phyloP scores from a whole-genome alignment of 2,329 filamentous ascomycete species.

The Neurospora crassa region DNA sequence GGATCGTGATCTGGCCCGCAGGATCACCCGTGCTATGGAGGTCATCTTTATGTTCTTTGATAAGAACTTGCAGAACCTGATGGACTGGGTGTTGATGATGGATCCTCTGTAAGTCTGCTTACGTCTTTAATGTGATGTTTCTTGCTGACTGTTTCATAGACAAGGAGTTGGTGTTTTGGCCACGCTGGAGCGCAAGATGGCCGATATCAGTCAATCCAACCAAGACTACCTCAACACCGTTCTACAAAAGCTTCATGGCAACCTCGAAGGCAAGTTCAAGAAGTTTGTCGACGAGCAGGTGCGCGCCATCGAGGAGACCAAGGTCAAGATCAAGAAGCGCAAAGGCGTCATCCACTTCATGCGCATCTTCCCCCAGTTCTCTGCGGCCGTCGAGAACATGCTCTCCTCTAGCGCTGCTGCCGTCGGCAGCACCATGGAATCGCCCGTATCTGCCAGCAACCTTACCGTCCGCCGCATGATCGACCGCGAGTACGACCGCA shows the following conservation, averaged over 20 bases:
- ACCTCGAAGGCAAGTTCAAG: slow-evolving; percentile 65
- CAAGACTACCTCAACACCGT: slow-evolving; percentile 79
- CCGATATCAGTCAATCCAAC: slow-evolving; percentile 76
- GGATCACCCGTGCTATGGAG: slow-evolving; percentile 81
- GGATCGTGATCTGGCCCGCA: slow-evolving; percentile 75
- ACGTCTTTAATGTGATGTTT: not conserved
- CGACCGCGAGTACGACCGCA: slow-evolving; percentile 77
- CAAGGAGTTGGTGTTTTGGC: slow-evolving; percentile 86
- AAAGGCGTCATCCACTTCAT: slow-evolving; percentile 96
- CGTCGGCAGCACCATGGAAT: slow-evolving; percentile 75
- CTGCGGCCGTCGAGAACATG: slow-evolving; percentile 76
- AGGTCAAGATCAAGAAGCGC: slow-evolving; percentile 97
- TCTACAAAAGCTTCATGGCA: slow-evolving; percentile 69
- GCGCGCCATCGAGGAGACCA: slow-evolving; percentile 91
- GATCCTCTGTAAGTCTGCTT: slow-evolving; percentile 64
- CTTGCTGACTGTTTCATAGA: slow-evolving; percentile 31
- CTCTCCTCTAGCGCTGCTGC: slow-evolving; percentile 43
- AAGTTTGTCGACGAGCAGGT: slow-evolving; percentile 94
- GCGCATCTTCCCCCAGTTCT: slow-evolving; percentile 83
- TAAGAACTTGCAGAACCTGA: slow-evolving; percentile 64
- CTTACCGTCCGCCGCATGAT: slow-evolving; percentile 64
- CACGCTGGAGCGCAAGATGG: slow-evolving; percentile 67
- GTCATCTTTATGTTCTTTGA: slow-evolving; percentile 77
- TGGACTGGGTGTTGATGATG: slow-evolving; percentile 72
- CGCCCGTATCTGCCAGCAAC: slow-evolving; percentile 38